phyloP scores from a whole-genome alignment of 106 monocot genomes.

The Dioscorea zingiberensis region DNA sequence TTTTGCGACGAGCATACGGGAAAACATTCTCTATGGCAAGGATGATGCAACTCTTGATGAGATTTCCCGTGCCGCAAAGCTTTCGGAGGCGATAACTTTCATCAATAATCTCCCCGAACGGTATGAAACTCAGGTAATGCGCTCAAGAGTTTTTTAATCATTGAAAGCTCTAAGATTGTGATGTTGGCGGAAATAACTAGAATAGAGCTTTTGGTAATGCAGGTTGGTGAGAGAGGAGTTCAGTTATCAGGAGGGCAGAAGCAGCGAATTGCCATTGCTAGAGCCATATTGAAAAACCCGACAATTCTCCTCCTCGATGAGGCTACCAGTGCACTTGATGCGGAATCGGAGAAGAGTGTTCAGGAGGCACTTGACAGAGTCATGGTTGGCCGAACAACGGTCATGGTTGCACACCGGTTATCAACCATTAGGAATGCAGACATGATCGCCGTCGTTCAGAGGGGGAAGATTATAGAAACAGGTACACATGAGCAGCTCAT shows the following conservation, averaged over 20 bases:
- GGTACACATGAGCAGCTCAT: slow-evolving; percentile 92
- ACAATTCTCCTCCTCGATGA: slow-evolving; percentile 94
- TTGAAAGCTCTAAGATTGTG: too few relatives aligned
- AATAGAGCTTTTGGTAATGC: not conserved
- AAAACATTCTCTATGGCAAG: slow-evolving; percentile 80
- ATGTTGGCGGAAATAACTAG: too few relatives aligned
- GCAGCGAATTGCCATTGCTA: slow-evolving; percentile 72
- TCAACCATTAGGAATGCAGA: slow-evolving; percentile 78
- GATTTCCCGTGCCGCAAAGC: slow-evolving; percentile 52
- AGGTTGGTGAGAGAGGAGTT: slow-evolving; percentile 76
- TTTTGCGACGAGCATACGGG: slow-evolving; percentile 73
- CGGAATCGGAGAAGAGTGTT: slow-evolving; percentile 76
- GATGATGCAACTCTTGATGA: slow-evolving; percentile 65
- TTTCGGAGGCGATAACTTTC: slow-evolving; percentile 62
- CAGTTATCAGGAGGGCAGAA: slow-evolving; percentile 81
- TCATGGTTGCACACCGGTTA: slow-evolving; percentile 61
- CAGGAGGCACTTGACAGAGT: slow-evolving; percentile 79
- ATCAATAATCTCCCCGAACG: slow-evolving; percentile 67
- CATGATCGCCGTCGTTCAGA: slow-evolving; percentile 58
- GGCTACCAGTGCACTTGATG: slow-evolving; percentile 77
- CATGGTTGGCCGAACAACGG: slow-evolving; percentile 73
- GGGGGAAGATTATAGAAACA: slow-evolving; percentile 59
- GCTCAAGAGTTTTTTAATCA: too few relatives aligned
- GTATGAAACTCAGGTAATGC: slow-evolving; percentile 66
- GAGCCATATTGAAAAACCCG: slow-evolving; percentile 93